Percentiles rank a stretch among this genome's conserved stretches.
Evolutionary conservation across 345 rosid genomes (phyloP).

Genomic region (Eucalyptus pumila): DNA sequence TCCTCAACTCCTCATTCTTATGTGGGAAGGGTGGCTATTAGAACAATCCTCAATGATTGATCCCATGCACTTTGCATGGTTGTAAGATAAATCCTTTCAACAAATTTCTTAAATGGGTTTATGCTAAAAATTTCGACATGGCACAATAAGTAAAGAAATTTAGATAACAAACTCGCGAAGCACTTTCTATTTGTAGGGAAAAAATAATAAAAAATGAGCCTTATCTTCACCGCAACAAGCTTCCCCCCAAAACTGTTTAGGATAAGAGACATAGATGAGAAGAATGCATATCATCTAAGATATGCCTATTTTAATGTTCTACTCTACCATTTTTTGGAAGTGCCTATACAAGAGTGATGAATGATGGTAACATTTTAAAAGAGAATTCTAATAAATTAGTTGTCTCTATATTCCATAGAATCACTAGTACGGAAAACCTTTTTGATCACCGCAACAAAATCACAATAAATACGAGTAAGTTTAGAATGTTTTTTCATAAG

Average conservation of each 20-base stretch:
- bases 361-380: neutral
- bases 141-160: no score
- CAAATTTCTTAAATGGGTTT: no score
- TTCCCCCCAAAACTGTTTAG: no score
- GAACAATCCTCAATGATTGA: no score
- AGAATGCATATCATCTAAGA: neutral
- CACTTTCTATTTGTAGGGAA: no score
- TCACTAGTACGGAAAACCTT: neutral
- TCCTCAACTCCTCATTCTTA: no score
- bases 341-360: neutral
- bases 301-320: neutral
- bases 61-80: no score
- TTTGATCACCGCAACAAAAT: neutral
- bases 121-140: no score
- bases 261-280: neutral
- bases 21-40: no score
- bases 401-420: neutral
- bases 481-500: neutral
- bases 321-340: neutral
- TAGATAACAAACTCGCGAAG: no score
- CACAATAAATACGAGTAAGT: neutral
- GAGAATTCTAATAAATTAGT: neutral
- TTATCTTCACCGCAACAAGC: neutral
- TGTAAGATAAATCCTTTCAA: no score
- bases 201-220: no score